These are phyloP conservation scores for Lagenaria siceraria DNA, from an alignment of 306 rosid species.

Conservation along the genomic window DNA sequence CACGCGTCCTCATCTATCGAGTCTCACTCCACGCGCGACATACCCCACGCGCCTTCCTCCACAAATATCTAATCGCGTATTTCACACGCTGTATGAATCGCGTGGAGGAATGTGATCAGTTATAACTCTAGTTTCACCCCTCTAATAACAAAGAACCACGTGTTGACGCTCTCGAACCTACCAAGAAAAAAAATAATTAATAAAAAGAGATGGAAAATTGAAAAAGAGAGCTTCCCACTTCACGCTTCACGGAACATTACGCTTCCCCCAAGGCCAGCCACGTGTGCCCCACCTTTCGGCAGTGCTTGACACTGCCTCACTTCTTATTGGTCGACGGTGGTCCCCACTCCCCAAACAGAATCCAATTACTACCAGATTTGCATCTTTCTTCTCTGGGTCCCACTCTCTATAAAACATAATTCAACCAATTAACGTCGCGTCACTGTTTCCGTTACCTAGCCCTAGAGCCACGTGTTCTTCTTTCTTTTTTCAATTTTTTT, in stretches of 20 bases:
- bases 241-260: slow-evolving; percentile 13
- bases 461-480: not conserved
- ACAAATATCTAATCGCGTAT: not conserved
- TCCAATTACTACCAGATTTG: slow-evolving; percentile 14
- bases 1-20: slow-evolving; percentile 16
- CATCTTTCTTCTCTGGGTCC: slow-evolving; percentile 9
- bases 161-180: not conserved
- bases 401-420: not conserved
- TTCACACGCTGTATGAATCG: not conserved
- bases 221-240: not conserved
- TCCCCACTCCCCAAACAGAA: slow-evolving; percentile 6
- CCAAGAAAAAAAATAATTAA: not conserved
- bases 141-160: not conserved
- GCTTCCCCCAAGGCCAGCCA: slow-evolving; percentile 15
- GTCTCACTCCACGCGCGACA: not conserved
- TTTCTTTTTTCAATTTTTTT: not conserved
- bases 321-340: slow-evolving; percentile 18
- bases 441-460: not conserved
- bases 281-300: slow-evolving; percentile 32
- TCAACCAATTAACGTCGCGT: slow-evolving; percentile 13
- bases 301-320: slow-evolving; percentile 24
- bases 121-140: not conserved
- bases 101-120: not conserved
- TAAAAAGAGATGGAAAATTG: not conserved
- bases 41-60: not conserved